Evolutionary conservation across 306 rosid species (phyloP).

Genomic region (Glycyrrhiza uralensis): DNA sequence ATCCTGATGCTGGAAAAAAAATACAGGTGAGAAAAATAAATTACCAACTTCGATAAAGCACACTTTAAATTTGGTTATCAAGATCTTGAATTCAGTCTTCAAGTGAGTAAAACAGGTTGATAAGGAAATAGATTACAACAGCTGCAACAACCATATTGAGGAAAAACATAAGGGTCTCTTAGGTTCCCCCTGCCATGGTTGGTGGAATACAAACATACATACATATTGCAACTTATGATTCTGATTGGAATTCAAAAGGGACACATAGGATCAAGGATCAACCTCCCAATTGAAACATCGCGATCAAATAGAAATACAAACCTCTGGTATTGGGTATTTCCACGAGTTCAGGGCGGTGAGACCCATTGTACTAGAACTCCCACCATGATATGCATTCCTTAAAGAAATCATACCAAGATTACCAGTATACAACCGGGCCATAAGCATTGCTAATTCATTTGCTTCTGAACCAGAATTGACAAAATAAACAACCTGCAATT

Average conservation of each 20-base stretch:
- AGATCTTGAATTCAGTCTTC: background rate
- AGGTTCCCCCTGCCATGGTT: background rate
- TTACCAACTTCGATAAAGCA: background rate
- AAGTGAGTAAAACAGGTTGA: background rate
- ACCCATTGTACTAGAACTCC: conserved; percentile 75
- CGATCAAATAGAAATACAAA: conserved; percentile 26
- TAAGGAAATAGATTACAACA: background rate
- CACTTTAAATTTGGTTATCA: background rate
- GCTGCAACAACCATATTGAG: background rate
- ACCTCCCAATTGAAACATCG: background rate
- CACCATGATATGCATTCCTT: conserved; percentile 95
- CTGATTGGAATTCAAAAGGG: background rate
- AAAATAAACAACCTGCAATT: conserved; percentile 81
- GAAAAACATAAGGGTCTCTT: background rate
- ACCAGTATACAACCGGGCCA: conserved; percentile 87
- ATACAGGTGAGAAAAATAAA: background rate
- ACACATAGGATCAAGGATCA: background rate
- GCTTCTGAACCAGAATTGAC: conserved; percentile 96
- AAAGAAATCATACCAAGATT: conserved; percentile 81
- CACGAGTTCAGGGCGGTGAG: conserved; percentile 78
- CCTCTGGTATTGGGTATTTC: conserved; percentile 96
- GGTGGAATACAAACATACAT: background rate
- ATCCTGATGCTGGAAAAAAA: background rate
- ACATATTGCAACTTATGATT: background rate
- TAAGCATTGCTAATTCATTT: conserved; percentile 86